phyloP scores from a whole-genome alignment of 23 red algal genomes.

The Gracilaria caudata region DNA sequence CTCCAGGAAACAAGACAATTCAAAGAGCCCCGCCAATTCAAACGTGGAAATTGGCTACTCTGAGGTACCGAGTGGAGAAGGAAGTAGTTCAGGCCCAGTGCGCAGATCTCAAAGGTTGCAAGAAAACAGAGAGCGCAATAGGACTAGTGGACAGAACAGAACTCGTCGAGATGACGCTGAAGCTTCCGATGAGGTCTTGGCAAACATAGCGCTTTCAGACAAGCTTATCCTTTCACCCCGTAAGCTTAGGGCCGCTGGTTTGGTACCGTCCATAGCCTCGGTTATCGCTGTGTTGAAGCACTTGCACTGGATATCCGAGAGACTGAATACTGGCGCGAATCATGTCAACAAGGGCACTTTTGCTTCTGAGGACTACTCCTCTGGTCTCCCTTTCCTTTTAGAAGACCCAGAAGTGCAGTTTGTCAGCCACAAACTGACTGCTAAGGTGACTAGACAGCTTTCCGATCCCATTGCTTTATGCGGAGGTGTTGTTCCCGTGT shows the following conservation, averaged over 20 bases:
- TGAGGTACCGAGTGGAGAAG: background rate
- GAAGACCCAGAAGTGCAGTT: slow-evolving; percentile 57
- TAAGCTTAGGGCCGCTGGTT: background rate
- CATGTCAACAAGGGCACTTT: background rate
- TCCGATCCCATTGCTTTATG: slow-evolving; percentile 89
- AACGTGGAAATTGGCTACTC: background rate
- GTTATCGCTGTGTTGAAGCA: slow-evolving; percentile 45
- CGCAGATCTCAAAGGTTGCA: slow-evolving; percentile 46
- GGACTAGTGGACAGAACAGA: background rate
- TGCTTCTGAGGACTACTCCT: background rate
- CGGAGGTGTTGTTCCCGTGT: slow-evolving; percentile 73
- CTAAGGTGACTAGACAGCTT: slow-evolving; percentile 87
- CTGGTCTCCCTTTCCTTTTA: slow-evolving; percentile 7
- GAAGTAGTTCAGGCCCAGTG: slow-evolving; percentile 17
- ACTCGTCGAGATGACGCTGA: background rate
- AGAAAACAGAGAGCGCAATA: slow-evolving; percentile 18
- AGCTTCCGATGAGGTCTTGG: slow-evolving; percentile 23
- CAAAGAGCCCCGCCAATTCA: background rate
- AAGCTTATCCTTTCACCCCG: slow-evolving; percentile 8
- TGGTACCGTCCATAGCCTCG: slow-evolving; percentile 20
- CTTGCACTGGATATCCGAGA: slow-evolving; percentile 65
- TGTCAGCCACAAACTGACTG: slow-evolving; percentile 73
- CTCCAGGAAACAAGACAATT: background rate
- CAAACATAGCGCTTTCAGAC: slow-evolving; percentile 20
- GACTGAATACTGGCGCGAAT: background rate